phyloP scores from a whole-genome alignment of 176 grass and related monocot genomes.

The Eragrostis curvula region DNA sequence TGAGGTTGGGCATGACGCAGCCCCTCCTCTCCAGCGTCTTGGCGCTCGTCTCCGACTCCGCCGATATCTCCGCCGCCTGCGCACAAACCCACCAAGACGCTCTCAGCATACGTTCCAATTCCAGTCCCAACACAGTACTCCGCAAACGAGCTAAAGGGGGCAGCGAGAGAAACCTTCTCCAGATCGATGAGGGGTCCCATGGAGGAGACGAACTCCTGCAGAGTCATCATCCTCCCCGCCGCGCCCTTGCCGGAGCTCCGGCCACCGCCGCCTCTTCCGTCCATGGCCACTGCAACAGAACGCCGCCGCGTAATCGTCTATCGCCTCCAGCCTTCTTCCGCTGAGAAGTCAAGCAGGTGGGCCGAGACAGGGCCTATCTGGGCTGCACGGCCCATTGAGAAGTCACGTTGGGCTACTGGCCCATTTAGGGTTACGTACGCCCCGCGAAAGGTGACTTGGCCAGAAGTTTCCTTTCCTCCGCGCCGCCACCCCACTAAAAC shows the following conservation, averaged over 20 bases:
- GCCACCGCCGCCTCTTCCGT: conserved; percentile 29
- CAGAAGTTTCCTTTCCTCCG: neutral
- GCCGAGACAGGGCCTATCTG: no score
- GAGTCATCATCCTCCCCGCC: conserved; percentile 41
- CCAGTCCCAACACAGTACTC: neutral
- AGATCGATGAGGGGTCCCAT: conserved; percentile 86
- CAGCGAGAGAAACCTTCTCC: conserved; percentile 57
- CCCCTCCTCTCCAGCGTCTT: conserved; percentile 81
- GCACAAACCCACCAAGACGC: neutral
- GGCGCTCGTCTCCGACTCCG: conserved; percentile 58
- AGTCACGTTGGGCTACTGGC: neutral
- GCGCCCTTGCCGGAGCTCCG: conserved; percentile 33
- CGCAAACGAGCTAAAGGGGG: neutral
- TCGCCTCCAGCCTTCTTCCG: neutral
- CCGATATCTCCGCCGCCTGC: conserved; percentile 78
- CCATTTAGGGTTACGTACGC: neutral
- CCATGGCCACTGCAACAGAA: conserved; percentile 6
- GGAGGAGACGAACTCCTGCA: conserved; percentile 77
- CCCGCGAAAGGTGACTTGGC: conserved; percentile 1
- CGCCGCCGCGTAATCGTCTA: neutral
- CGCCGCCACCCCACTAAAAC: conserved; percentile 32
- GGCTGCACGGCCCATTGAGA: neutral
- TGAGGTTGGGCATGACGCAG: conserved; percentile 82
- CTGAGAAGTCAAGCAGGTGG: neutral
- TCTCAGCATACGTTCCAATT: neutral